These are phyloP conservation scores for Arthroderma sp. DNA, from an alignment of 2,329 filamentous ascomycete genomes.

Conservation along the genomic window DNA sequence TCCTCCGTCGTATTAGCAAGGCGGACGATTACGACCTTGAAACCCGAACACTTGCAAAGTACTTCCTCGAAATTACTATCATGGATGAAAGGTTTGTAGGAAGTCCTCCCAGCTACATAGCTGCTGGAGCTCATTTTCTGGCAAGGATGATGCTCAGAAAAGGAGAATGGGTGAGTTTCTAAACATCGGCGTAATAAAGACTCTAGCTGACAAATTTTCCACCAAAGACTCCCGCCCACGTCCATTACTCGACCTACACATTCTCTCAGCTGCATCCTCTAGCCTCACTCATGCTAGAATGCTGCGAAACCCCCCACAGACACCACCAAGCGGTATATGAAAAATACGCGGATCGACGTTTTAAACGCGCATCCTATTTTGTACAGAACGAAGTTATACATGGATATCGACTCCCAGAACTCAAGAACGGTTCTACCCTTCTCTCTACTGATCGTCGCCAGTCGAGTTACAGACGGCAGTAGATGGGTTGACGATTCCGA, in stretches of 20 bases:
- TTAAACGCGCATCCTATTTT: slow-evolving; percentile 69
- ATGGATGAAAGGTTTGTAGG: slow-evolving; percentile 98
- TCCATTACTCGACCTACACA: slow-evolving; percentile 90
- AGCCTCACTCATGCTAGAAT: slow-evolving; percentile 68
- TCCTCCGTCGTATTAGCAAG: slow-evolving; percentile 91
- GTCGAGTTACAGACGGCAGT: no score
- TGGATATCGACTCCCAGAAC: slow-evolving; percentile 41
- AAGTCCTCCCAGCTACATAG: slow-evolving; percentile 76
- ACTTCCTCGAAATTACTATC: slow-evolving; percentile 89
- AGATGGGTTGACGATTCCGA: no score
- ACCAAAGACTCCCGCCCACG: slow-evolving; percentile 60
- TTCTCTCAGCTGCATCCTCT: slow-evolving; percentile 68
- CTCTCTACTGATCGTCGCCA: not conserved
- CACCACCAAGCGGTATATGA: slow-evolving; percentile 83
- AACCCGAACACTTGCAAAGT: slow-evolving; percentile 89
- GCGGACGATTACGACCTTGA: slow-evolving; percentile 95
- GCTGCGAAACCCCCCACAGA: slow-evolving; percentile 64
- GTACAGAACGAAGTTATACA: slow-evolving; percentile 61
- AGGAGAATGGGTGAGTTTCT: slow-evolving; percentile 71
- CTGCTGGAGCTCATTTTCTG: slow-evolving; percentile 84
- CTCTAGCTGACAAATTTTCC: not conserved
- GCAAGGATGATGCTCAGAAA: slow-evolving; percentile 80
- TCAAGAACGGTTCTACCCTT: slow-evolving; percentile 3
- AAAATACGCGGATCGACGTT: slow-evolving; percentile 80
- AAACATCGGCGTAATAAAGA: not conserved